Evolutionary conservation across 75 land plant species (phyloP).

Genomic region (Picea glauca): DNA sequence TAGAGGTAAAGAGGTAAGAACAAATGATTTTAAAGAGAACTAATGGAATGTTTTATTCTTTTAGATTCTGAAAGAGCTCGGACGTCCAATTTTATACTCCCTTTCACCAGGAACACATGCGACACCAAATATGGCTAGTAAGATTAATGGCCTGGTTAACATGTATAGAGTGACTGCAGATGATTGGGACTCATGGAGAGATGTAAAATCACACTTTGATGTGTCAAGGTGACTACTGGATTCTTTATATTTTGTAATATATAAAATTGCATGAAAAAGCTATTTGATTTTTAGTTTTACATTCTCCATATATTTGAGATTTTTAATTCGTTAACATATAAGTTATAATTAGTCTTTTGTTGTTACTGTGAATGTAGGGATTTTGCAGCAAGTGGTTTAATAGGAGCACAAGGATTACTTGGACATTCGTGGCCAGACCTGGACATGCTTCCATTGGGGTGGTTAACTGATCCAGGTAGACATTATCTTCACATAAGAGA

Average conservation of each 20-base stretch:
- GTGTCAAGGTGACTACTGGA: conserved; percentile 30
- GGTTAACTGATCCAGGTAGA: conserved; percentile 87
- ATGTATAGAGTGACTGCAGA: conserved; percentile 48
- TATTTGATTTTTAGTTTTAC: background rate
- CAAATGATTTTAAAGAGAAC: background rate
- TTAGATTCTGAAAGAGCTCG: conserved; percentile 7
- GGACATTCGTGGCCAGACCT: conserved; percentile 98
- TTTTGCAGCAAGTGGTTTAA: conserved; percentile 64
- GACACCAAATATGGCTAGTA: conserved; percentile 28
- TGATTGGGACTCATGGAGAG: conserved; percentile 48
- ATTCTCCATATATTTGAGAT: background rate
- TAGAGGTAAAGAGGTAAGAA: background rate
- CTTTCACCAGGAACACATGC: conserved; percentile 49
- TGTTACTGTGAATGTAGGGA: conserved; percentile 39
- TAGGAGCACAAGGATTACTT: conserved; percentile 62
- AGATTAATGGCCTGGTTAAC: conserved; percentile 21
- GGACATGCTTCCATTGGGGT: conserved; percentile 97
- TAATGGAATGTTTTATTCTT: background rate
- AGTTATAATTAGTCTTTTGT: background rate
- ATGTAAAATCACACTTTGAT: conserved; percentile 39
- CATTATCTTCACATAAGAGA: background rate
- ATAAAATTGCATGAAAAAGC: background rate
- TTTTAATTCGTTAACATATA: background rate
- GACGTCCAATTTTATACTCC: conserved; percentile 43
- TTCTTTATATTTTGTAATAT: background rate